Evolutionary conservation across 2,329 filamentous ascomycete genomes (phyloP).

Genomic region (Chalara sp.): DNA sequence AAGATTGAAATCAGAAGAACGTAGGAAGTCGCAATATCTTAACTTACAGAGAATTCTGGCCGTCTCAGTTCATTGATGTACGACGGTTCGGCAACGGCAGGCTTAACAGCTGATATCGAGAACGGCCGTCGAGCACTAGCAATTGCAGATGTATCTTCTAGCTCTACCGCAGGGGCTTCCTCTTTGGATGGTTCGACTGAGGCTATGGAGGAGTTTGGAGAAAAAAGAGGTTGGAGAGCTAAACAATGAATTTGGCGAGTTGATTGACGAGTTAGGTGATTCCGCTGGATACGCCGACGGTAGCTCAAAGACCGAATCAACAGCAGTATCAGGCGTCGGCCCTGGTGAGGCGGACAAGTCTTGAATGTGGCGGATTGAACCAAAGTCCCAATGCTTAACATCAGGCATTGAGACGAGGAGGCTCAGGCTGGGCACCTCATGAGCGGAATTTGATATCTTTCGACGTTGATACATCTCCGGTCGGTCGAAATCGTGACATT

Average conservation of each 20-base stretch:
- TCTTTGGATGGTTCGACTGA: background rate
- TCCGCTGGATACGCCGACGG: slow-evolving; percentile 5
- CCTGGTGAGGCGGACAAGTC: slow-evolving; percentile 10
- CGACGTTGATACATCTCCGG: background rate
- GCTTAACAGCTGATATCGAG: slow-evolving; percentile 4
- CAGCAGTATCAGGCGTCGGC: slow-evolving; percentile 14
- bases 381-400: slow-evolving; percentile 13
- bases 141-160: slow-evolving; percentile 20
- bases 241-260: slow-evolving; percentile 12
- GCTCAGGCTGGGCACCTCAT: slow-evolving; percentile 7
- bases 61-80: background rate
- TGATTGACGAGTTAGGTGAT: slow-evolving; percentile 6
- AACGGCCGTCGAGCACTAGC: background rate
- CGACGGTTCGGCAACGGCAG: background rate
- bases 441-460: slow-evolving; percentile 1
- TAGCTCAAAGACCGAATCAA: slow-evolving; percentile 21
- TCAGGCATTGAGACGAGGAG: slow-evolving; percentile 10
- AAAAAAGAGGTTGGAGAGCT: slow-evolving; percentile 8
- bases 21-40: too few species aligned
- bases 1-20: too few species aligned
- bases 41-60: slow-evolving; percentile 4
- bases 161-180: slow-evolving; percentile 12
- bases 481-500: background rate
- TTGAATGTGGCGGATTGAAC: slow-evolving; percentile 9
- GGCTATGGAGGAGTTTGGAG: background rate